Percentiles rank a stretch among this genome's conserved stretches.
Conservation (phyloP, 257 asterid species). For the Fraxinus americana region DNA sequence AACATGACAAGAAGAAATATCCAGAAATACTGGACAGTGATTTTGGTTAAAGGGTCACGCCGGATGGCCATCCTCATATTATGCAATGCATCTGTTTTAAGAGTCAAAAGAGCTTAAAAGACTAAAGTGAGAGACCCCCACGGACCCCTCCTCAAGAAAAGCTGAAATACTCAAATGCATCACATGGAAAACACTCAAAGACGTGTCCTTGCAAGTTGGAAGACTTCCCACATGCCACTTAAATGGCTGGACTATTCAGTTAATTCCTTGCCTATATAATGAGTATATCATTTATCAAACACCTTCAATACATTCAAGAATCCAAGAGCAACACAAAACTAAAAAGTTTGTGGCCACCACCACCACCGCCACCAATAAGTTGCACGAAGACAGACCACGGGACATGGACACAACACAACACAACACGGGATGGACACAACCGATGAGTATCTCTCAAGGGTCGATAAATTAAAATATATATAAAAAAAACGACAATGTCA, state of each 20-base stretch:
- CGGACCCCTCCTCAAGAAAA: not conserved
- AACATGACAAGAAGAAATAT: too few species aligned
- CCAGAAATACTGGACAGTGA: not conserved
- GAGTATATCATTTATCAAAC: constrained; percentile 6
- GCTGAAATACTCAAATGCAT: constrained; percentile 6
- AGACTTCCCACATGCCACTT: constrained; percentile 14
- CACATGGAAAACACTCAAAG: constrained; percentile 12
- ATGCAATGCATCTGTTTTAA: constrained; percentile 27
- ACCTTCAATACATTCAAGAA: constrained; percentile 3
- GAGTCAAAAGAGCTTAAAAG: constrained; percentile 8
- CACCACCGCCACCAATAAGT: not conserved
- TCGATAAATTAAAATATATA: not conserved
- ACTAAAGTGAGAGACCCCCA: not conserved
- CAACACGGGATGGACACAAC: too few species aligned
- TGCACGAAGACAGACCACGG: not conserved
- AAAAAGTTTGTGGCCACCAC: constrained; percentile 14
- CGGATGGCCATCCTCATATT: constrained; percentile 26
- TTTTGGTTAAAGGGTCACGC: constrained; percentile 22
- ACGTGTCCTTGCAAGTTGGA: constrained; percentile 3
- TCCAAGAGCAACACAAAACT: not conserved
- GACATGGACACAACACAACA: too few species aligned
- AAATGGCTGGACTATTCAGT: constrained; percentile 16
- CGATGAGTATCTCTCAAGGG: not conserved
- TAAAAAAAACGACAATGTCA: too few species aligned
- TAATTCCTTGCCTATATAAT: constrained; percentile 2